Base-by-base conservation (phyloP, 495 filamentous ascomycete species). In the Trichoderma orchidacearum region DNA sequence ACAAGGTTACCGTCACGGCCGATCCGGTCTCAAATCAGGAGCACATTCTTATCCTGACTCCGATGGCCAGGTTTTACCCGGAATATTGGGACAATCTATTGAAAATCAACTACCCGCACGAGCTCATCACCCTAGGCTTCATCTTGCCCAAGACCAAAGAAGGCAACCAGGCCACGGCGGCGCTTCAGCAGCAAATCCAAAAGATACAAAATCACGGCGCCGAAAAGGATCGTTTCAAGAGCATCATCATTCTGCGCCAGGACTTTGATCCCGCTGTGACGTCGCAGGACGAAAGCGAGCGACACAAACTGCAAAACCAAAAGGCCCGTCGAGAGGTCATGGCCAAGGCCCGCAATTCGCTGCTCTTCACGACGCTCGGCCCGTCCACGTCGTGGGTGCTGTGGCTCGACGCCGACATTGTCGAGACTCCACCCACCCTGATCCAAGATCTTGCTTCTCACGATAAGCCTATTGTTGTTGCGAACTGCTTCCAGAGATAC, bases 61-160 rank as follows among this genome's bases (percentile, higher is more conserved):
- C 93, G 3, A 82, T 97, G 65, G 87, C 89, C 41, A 80, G 85
- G 62, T 98, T 97, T 73, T 97, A 96, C 70, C 84, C 85, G 61
- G 85, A 74, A 60, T 97, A 96, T 76, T 97, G 94, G 94, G 85
- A 91, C 61, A 97, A 97, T 66, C 75, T 98, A n/a, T 70, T 88
- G 38, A 80, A 81, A 60, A 75, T 98, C 48, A 76, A 70, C 63
- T 98, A 96, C 67, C 94, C 93, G 8, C 94, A 95, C 72, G 89
- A 95, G 48, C 76, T 97, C 38, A 90, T 98, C 63, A 90, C 89
- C 0, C 75, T 98, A 25, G 93, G 89, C n/a, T 98, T 96, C 71
- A 98, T 98, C 64, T 81, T 94, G 28, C 94, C 93, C 8, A 91
- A 92, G 67, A 93, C 83, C 41, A 83, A 83, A 59, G 90, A 95